A percentile compares a stretch with the other conserved stretches of the same genome.
phyloP scores from a whole-genome alignment of 176 grass and related monocot species.

The bread wheat (Triticum aestivum) region DNA sequence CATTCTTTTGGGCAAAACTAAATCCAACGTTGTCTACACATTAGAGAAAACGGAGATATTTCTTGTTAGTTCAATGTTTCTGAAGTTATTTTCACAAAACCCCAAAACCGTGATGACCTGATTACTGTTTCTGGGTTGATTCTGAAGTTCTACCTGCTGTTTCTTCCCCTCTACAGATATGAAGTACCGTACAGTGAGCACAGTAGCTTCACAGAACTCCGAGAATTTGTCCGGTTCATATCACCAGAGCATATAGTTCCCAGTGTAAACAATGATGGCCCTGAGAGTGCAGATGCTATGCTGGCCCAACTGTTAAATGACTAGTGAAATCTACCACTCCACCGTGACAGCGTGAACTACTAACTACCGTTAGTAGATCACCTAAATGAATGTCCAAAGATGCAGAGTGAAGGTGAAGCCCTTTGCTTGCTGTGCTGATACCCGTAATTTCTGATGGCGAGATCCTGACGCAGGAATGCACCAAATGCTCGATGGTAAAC shows the following conservation, averaged over 20 bases:
- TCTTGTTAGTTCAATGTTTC: not conserved
- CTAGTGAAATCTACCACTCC: slow-evolving; percentile 3
- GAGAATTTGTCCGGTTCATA: slow-evolving; percentile 75
- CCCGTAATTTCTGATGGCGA: not conserved
- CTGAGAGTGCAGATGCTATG: slow-evolving; percentile 76
- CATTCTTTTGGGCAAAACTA: not conserved
- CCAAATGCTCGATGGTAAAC: not conserved
- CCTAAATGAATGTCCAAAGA: not conserved
- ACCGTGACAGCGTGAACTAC: not conserved
- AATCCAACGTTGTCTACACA: not conserved
- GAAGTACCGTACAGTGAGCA: slow-evolving; percentile 97
- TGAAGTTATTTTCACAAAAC: not conserved
- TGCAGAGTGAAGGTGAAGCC: not conserved
- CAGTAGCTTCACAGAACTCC: slow-evolving; percentile 83
- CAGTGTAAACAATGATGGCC: slow-evolving; percentile 87
- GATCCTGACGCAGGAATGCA: not conserved
- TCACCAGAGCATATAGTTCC: slow-evolving; percentile 84
- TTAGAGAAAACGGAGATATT: not conserved
- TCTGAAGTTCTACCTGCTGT: not conserved
- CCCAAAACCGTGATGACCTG: not conserved
- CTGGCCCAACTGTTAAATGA: slow-evolving; percentile 48
- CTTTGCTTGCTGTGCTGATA: not conserved
- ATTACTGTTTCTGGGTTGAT: not conserved
- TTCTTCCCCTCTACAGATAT: slow-evolving; percentile 56
- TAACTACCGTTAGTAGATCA: not conserved